phyloP scores from a whole-genome alignment of 768 basidiomycete species.

The Boletus sp. region DNA sequence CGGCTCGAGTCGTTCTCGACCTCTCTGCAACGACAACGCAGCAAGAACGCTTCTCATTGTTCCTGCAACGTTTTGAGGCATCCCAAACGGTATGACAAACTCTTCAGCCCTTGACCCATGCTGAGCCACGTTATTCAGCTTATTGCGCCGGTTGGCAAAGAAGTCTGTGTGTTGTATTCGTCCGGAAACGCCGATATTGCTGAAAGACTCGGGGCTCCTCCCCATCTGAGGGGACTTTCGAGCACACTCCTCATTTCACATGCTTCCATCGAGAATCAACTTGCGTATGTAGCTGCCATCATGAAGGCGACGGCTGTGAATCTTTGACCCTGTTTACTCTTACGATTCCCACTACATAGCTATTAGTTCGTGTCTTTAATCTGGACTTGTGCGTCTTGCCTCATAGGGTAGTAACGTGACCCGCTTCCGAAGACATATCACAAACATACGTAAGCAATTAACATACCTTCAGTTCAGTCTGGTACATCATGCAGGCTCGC shows the following conservation, averaged over 20 bases:
- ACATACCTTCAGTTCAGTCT: not conserved
- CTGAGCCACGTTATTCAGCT: slow-evolving; percentile 42
- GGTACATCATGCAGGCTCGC: slow-evolving; percentile 35
- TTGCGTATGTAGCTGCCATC: slow-evolving; percentile 59
- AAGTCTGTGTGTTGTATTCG: slow-evolving; percentile 59
- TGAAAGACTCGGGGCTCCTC: slow-evolving; percentile 51
- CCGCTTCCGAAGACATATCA: not conserved
- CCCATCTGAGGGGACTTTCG: slow-evolving; percentile 41
- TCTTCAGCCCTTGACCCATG: not conserved
- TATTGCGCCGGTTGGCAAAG: slow-evolving; percentile 49
- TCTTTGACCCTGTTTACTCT: slow-evolving; percentile 4
- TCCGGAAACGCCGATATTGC: slow-evolving; percentile 46
- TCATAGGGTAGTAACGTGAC: not conserved
- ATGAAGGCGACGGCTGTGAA: slow-evolving; percentile 27
- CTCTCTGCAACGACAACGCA: slow-evolving; percentile 41
- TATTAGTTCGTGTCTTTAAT: not conserved
- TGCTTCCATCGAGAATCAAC: slow-evolving; percentile 57
- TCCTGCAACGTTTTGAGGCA: slow-evolving; percentile 47
- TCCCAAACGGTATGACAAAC: slow-evolving; percentile 51
- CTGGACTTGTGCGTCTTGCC: not conserved
- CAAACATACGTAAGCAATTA: slow-evolving; percentile 25
- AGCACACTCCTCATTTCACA: slow-evolving; percentile 51
- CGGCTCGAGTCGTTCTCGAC: slow-evolving; percentile 45
- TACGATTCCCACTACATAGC: not conserved
- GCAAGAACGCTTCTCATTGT: slow-evolving; percentile 46